phyloP scores from a whole-genome alignment of 176 grass and related monocot species.

The Carex kokanica region DNA sequence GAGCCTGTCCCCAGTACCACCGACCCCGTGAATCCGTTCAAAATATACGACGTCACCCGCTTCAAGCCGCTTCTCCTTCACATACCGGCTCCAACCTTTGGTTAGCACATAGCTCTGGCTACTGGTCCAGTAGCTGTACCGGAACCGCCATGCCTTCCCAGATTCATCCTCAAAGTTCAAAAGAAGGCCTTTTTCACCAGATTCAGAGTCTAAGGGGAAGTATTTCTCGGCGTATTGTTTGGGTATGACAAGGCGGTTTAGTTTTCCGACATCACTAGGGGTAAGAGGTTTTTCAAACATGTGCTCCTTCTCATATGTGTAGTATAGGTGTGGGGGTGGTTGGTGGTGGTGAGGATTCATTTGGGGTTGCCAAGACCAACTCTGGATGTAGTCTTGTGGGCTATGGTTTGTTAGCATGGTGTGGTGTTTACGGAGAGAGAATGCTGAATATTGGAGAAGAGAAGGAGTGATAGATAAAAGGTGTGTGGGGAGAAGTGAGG shows the following conservation, averaged over 20 bases:
- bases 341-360: constrained; percentile 49
- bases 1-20: constrained; percentile 9
- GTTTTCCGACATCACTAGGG: constrained; percentile 83
- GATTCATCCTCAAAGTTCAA: constrained; percentile 83
- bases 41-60: constrained; percentile 68
- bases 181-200: constrained; percentile 72
- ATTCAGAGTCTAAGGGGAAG: constrained; percentile 61
- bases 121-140: constrained; percentile 97
- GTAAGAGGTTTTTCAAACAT: constrained; percentile 86
- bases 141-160: constrained; percentile 71
- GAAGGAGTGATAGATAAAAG: constrained; percentile 40
- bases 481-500: constrained; percentile 40
- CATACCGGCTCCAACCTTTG: constrained; percentile 94
- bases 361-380: constrained; percentile 62
- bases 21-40: constrained; percentile 9
- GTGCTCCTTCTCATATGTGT: constrained; percentile 59
- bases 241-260: constrained; percentile 89
- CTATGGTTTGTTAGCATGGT: constrained; percentile 57
- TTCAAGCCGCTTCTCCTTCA: constrained; percentile 87
- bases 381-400: constrained; percentile 47
- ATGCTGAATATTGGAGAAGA: constrained; percentile 40
- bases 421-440: neutral
- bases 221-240: constrained; percentile 88
- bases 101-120: constrained; percentile 99
- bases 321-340: constrained; percentile 13